Evolutionary conservation across 2,329 filamentous ascomycete species (phyloP).

Genomic region (Magnaporthiopsis incrustans): DNA sequence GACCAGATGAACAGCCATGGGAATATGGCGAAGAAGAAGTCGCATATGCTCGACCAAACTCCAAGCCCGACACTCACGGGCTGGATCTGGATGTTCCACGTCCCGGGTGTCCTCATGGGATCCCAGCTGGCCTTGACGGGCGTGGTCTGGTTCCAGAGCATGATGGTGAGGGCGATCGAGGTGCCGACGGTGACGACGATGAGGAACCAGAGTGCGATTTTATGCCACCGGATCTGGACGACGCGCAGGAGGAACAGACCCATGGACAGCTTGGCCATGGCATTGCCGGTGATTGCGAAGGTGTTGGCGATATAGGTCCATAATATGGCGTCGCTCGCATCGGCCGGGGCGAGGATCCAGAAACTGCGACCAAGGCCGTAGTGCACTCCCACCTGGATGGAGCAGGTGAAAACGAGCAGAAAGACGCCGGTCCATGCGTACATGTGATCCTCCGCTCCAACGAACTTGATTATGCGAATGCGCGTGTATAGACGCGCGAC

Average conservation of each 20-base stretch:
- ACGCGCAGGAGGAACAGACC: slow-evolving; percentile 30
- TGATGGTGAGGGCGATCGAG: slow-evolving; percentile 22
- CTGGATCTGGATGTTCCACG: slow-evolving; percentile 27
- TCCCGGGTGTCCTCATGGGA: slow-evolving; percentile 24
- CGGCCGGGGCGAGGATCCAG: slow-evolving; percentile 21
- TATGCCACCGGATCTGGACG: slow-evolving; percentile 26
- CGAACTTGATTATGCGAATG: slow-evolving; percentile 25
- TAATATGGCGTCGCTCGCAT: slow-evolving; percentile 27
- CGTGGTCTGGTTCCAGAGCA: slow-evolving; percentile 31
- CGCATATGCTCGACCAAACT: slow-evolving; percentile 28
- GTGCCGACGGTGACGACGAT: slow-evolving; percentile 22
- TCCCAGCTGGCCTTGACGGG: slow-evolving; percentile 28
- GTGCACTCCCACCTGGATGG: slow-evolving; percentile 26
- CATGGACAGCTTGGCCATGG: slow-evolving; percentile 30
- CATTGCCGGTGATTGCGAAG: slow-evolving; percentile 26
- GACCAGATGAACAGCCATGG: slow-evolving; percentile 37
- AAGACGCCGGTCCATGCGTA: slow-evolving; percentile 27
- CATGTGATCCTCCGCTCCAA: slow-evolving; percentile 28
- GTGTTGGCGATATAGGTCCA: slow-evolving; percentile 30
- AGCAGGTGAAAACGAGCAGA: slow-evolving; percentile 24
- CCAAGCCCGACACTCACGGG: slow-evolving; percentile 28
- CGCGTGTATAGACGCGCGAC: slow-evolving; percentile 29
- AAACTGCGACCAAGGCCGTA: slow-evolving; percentile 26
- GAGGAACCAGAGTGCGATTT: slow-evolving; percentile 24
- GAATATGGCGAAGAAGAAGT: slow-evolving; percentile 31